phyloP scores from a whole-genome alignment of 2,329 filamentous ascomycete species.

The Fusarium sp. region DNA sequence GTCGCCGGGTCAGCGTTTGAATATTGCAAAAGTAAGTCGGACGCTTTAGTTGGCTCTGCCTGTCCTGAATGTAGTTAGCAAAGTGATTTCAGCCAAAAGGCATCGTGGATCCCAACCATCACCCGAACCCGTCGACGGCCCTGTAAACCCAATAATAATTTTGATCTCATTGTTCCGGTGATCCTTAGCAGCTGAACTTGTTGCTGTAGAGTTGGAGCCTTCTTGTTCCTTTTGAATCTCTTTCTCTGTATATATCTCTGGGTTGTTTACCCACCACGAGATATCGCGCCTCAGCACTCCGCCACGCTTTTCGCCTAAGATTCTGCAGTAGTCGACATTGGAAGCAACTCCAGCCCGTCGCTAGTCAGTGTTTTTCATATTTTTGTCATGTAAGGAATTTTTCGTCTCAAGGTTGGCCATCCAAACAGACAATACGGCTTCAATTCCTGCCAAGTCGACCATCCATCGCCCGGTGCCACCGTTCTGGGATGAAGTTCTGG shows the following conservation, averaged over 20 bases:
- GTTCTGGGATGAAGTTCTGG: too few species aligned
- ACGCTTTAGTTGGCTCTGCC: too few species aligned
- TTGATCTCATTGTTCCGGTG: background rate
- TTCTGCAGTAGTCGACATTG: background rate
- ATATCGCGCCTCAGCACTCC: background rate
- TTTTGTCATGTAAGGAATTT: accelerated
- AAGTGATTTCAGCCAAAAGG: too few species aligned
- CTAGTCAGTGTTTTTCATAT: background rate
- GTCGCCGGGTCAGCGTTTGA: background rate
- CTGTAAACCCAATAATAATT: background rate
- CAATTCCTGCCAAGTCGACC: background rate
- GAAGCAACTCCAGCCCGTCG: background rate
- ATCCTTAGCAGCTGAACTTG: too few species aligned
- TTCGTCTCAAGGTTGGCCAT: background rate
- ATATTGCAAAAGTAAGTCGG: background rate
- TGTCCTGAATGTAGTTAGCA: too few species aligned
- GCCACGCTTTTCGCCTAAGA: background rate
- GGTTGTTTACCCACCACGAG: background rate
- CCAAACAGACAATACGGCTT: background rate
- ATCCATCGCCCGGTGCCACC: too few species aligned
- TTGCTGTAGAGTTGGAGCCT: too few species aligned
- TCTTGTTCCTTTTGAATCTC: too few species aligned
- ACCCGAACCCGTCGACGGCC: too few species aligned
- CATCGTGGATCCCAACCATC: too few species aligned
- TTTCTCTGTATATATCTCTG: background rate